Evolutionary conservation across 148 eudicot species (phyloP).

Genomic region (Vaccinium vitisidaea): DNA sequence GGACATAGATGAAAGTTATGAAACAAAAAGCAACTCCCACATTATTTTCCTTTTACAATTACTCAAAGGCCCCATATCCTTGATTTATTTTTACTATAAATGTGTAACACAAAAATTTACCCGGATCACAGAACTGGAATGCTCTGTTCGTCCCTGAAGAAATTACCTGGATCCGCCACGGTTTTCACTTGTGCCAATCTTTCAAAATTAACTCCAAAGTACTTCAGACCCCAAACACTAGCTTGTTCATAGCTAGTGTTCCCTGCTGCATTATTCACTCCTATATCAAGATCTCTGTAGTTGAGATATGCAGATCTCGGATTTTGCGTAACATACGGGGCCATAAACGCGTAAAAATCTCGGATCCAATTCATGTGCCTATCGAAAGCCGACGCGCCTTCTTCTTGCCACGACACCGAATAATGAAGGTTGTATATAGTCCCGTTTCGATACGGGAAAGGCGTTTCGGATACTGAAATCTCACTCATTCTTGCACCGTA

Average conservation of each 20-base stretch:
- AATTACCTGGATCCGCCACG: not conserved
- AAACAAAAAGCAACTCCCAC: not conserved
- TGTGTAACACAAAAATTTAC: not conserved
- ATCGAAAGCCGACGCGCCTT: not conserved
- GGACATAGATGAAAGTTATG: not conserved
- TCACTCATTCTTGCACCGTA: slow-evolving; percentile 12
- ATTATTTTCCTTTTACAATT: no score
- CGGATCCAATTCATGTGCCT: slow-evolving; percentile 2
- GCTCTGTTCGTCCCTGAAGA: slow-evolving; percentile 5
- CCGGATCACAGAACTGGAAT: not conserved
- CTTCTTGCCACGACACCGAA: not conserved
- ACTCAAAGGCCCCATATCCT: not conserved
- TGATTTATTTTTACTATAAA: not conserved
- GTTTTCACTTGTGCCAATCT: slow-evolving; percentile 7
- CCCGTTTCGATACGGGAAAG: slow-evolving; percentile 7
- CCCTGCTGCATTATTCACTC: not conserved
- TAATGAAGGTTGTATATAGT: not conserved
- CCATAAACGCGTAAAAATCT: not conserved
- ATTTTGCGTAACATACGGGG: not conserved
- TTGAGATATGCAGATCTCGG: not conserved
- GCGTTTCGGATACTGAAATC: not conserved
- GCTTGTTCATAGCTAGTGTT: slow-evolving; percentile 8
- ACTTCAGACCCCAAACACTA: slow-evolving; percentile 5
- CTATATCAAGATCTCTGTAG: not conserved
- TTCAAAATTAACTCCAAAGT: not conserved